A percentile compares a stretch with the other conserved stretches of the same genome.
Evolutionary conservation across 192 early-diverging fungal genomes (phyloP).

Genomic region (Paraglomus occultum): DNA sequence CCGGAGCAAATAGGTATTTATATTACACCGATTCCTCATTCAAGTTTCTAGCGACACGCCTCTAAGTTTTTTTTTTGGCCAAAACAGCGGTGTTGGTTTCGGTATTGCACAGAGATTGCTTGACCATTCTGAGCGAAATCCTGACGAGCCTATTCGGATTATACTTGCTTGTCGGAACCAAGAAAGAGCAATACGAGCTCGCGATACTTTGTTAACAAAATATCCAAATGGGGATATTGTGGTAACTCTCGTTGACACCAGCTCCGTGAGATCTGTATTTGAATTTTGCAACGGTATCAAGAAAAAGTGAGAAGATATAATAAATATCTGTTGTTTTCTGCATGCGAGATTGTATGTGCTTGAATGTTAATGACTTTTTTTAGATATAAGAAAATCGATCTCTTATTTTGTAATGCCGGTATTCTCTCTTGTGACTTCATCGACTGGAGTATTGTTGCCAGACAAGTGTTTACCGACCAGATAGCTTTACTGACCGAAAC

Average conservation of each 20-base stretch:
- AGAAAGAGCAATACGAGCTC: constrained; percentile 41
- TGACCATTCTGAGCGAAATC: constrained; percentile 28
- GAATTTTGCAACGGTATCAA: constrained; percentile 39
- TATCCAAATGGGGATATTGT: constrained; percentile 40
- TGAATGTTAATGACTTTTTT: neutral
- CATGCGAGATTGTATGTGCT: neutral
- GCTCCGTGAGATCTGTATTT: constrained; percentile 37
- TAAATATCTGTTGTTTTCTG: neutral
- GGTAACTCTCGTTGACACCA: constrained; percentile 47
- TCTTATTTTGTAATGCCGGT: constrained; percentile 59
- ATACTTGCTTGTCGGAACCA: constrained; percentile 55
- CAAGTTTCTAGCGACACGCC: neutral
- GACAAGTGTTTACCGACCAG: constrained; percentile 35
- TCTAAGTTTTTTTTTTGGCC: neutral
- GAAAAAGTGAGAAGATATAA: constrained; percentile 31
- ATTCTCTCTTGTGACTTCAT: constrained; percentile 42
- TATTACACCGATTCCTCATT: constrained; percentile 1
- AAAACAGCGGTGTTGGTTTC: constrained; percentile 49
- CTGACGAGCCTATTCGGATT: constrained; percentile 32
- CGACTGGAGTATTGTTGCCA: constrained; percentile 37
- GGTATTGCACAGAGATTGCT: constrained; percentile 51
- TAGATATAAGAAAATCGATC: constrained; percentile 43
- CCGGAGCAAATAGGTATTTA: constrained; percentile 21
- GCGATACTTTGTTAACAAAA: constrained; percentile 34
- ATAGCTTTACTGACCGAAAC: constrained; percentile 40